Percentiles rank a stretch among this genome's conserved stretches.
These are phyloP conservation scores for Diaporthe nobilis DNA, from an alignment of 2,329 filamentous ascomycete species.

Conservation along the genomic window DNA sequence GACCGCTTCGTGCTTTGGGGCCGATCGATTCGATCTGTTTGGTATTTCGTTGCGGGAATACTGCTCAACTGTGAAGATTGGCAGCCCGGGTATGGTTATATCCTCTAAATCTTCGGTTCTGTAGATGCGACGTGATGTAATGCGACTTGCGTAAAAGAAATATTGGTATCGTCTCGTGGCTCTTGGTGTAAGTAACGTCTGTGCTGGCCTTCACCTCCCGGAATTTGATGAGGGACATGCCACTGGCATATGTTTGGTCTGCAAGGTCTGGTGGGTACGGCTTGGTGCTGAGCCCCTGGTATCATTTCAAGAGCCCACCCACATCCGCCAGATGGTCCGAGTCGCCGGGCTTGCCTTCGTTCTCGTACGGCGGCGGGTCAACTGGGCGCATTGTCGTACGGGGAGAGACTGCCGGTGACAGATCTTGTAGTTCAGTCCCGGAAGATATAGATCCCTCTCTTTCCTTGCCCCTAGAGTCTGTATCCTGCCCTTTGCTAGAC, in stretches of 20 bases:
- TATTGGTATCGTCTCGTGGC: not conserved
- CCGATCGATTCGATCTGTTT: no score
- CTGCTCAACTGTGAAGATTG: not conserved
- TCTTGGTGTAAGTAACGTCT: not conserved
- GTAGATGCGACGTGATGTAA: conserved; percentile 10
- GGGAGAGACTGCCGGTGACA: conserved; percentile 37
- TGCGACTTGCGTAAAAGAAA: not conserved
- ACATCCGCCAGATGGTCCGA: conserved; percentile 43
- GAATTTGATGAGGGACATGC: not conserved
- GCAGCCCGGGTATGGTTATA: not conserved
- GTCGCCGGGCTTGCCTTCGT: conserved; percentile 21
- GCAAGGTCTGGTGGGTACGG: not conserved
- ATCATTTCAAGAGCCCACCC: conserved; percentile 44
- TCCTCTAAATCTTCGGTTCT: not conserved
- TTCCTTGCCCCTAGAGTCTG: conserved; percentile 13
- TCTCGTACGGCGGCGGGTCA: conserved; percentile 40
- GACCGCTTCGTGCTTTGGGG: not conserved
- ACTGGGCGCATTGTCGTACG: conserved; percentile 21
- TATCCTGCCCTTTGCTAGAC: conserved; percentile 8
- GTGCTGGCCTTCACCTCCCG: not conserved
- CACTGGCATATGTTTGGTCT: not conserved
- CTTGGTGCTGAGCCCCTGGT: not conserved
- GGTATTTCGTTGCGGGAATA: not conserved
- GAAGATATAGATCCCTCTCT: conserved; percentile 19
- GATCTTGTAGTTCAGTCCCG: conserved; percentile 59